Evolutionary conservation across 768 basidiomycete genomes (phyloP).

Genomic region (Suillus weaverae): DNA sequence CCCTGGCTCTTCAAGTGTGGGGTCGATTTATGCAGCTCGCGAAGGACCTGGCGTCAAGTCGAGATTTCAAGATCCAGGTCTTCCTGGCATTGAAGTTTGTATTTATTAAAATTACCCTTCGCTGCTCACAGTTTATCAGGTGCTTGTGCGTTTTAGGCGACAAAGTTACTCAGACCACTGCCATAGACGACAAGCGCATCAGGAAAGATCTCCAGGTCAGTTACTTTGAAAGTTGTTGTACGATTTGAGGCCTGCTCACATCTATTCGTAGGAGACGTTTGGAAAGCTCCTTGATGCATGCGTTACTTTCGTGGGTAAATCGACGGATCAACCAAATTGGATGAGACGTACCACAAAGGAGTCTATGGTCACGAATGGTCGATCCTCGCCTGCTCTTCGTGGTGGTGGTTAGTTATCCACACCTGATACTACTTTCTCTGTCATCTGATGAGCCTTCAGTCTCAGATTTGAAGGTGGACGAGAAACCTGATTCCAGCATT

Average conservation of each 20-base stretch:
- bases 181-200: slow-evolving; percentile 85
- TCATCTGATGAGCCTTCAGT: slow-evolving; percentile 12
- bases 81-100: slow-evolving; percentile 73
- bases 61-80: slow-evolving; percentile 69
- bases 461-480: slow-evolving; percentile 52
- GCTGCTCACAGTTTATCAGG: slow-evolving; percentile 37
- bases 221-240: not conserved
- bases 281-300: slow-evolving; percentile 82
- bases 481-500: slow-evolving; percentile 53
- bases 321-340: slow-evolving; percentile 78
- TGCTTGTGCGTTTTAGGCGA: slow-evolving; percentile 79
- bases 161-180: slow-evolving; percentile 85
- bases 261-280: slow-evolving; percentile 65
- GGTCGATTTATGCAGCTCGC: slow-evolving; percentile 70
- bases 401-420: slow-evolving; percentile 41
- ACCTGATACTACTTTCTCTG: not conserved
- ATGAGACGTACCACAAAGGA: slow-evolving; percentile 71
- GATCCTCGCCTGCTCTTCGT: slow-evolving; percentile 67
- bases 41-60: slow-evolving; percentile 70
- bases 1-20: slow-evolving; percentile 94
- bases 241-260: not conserved
- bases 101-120: not conserved
- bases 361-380: slow-evolving; percentile 56
- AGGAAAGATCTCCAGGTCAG: slow-evolving; percentile 85
- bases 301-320: slow-evolving; percentile 69